Evolutionary conservation across 78 protist genomes (phyloP), one percentile per base, ranked within the genome.

Genomic region (Dictyostelium discoideum): DNA sequence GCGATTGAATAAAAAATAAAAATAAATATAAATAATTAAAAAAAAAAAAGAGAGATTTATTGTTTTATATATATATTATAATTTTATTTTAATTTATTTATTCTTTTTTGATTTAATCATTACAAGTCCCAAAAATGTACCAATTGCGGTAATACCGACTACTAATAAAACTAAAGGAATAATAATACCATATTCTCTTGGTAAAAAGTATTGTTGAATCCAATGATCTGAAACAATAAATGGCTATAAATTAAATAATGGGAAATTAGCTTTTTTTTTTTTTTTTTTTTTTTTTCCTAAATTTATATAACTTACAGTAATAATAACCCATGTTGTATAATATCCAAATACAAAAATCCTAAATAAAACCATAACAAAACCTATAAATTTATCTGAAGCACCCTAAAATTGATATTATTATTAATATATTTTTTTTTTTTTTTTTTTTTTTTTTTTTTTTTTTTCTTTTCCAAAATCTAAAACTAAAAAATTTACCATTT

Each of bases 311-410:
- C 92, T 9, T 92, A 92, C 96, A 4, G 96, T 80, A 39, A 92
- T 57, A 37, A 92, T 86, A 72, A 92, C 96, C 96, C 96, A 92
- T 29, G 50, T 29, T 13, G 96, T 92, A 92, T 92, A 92, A 92
- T 92, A 92, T 26, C 78, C 88, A 86, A 86, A 92, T 6, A 92
- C 96, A 80, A 79, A 57, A 65, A 92, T 86, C 16, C 96, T 92
- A 50, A 92, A 77, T 24, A 92, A 67, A 8, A 92, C 50, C 82
- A 92, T 48, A 65, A 85, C 76, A 48, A 84, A 65, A 24, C 96
- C 89, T 72, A 92, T 79, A 79, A 77, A 65, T 81, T 78, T 92
- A 74, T 92, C 96, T 60, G 89, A 42, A 40, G 85, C 60, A 69
- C 96, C 84, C 96, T 92, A 50, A 40, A 67, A 4, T 11, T 65